Base-by-base conservation (phyloP, 495 filamentous ascomycete genomes). In the Penicillium dipodomyicola region DNA sequence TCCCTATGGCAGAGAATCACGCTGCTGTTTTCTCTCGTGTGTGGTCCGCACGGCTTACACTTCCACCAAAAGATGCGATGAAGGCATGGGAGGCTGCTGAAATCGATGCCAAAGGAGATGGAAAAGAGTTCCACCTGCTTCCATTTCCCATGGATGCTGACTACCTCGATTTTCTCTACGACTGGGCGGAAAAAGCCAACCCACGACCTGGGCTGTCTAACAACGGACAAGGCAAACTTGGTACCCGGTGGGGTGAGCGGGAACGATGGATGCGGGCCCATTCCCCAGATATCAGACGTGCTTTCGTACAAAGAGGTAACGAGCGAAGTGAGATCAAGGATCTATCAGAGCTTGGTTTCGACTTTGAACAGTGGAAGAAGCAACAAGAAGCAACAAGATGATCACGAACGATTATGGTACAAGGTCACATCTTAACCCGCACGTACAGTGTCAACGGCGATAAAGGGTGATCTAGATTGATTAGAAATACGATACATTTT, bases 1-100 rank as follows among this genome's bases (percentile, higher is more conserved):
- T 96, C 63, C 86, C 88, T 3, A 63, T 92, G 6, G 76, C 84
- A 1, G 89, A 96, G 65, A 82, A 80, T n/a, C 92, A 96, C 66
- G 85, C 83, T 4, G 85, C 90, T 10, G 78, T 88, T 3, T 80
- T 96, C 53, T 84, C 91, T 12, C 81, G 90, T 5, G 80, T 91
- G 2, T 96, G 85, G 83, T 82, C 88, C 0, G 82, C 83, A 29
- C 71, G 84, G 0, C 76, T 96, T 3, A 60, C 60, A 0, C 73
- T 96, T 9, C 93, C 92, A 0, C 60, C 79, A 0, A 62, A 58
- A 12, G 65, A 68, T 8, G 82, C 84, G 27, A 94, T 96, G 87
- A 62, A 70, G 57, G 62, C 57, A 6, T 94, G 89, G 88, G 87
- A 90, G 64, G 53, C 62, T 6, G 42, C 57, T 0, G 65, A 62